Evolutionary conservation across 2,329 filamentous ascomycete species (phyloP).

Genomic region (Cercospora sesami): DNA sequence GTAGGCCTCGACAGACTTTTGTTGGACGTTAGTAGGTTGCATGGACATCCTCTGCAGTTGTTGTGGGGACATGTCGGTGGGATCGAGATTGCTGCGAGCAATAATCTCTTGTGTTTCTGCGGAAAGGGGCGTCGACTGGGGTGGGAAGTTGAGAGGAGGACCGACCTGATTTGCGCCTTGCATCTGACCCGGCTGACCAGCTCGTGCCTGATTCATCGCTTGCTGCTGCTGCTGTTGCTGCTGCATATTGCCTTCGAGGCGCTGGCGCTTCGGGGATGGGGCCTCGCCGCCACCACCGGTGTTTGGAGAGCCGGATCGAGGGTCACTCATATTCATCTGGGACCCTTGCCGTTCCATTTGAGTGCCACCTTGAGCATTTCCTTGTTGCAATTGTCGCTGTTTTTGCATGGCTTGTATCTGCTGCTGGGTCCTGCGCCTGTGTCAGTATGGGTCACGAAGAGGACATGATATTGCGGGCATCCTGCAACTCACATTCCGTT

Average conservation of each 20-base stretch:
- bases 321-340: constrained; percentile 79
- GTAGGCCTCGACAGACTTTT: constrained; percentile 86
- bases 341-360: constrained; percentile 88
- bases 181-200: constrained; percentile 36
- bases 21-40: constrained; percentile 62
- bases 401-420: constrained; percentile 65
- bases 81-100: constrained; percentile 71
- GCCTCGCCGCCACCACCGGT: constrained; percentile 68
- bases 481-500: constrained; percentile 28
- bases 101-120: constrained; percentile 36
- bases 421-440: constrained; percentile 32
- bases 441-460: constrained; percentile 6
- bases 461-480: background rate
- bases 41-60: constrained; percentile 68
- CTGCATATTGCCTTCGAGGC: constrained; percentile 71
- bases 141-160: constrained; percentile 30
- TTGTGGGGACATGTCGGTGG: constrained; percentile 68
- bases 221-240: constrained; percentile 54
- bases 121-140: constrained; percentile 23
- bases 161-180: constrained; percentile 38
- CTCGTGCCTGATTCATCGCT: constrained; percentile 40
- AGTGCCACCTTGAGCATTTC: constrained; percentile 38
- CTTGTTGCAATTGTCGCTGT: constrained; percentile 46
- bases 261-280: constrained; percentile 86
- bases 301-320: constrained; percentile 72